Evolutionary conservation across 306 rosid species (phyloP), one percentile per base, ranked within the genome.

Genomic region (Hippophae tibetana): DNA sequence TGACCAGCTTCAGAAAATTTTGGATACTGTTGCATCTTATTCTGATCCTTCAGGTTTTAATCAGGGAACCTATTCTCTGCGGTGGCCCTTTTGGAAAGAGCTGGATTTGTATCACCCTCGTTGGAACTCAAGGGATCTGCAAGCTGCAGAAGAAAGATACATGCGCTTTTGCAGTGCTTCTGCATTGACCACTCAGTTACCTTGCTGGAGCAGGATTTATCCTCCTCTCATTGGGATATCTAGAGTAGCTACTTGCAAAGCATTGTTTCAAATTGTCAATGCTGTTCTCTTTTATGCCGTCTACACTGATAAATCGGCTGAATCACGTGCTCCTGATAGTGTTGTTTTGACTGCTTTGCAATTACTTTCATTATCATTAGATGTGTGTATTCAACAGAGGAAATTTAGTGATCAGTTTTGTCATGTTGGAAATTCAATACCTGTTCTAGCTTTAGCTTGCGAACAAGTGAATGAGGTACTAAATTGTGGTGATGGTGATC

Each of bases 131-230:
- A 80, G 90, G 77, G 99, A 93, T 68, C 67, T 88, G 66, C 99
- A 93, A 78, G 81, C 65, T 64, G 94, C 97, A n/a, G 99, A 93
- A 77, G 99, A 93, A 79, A 78, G 97, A 81, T 93, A 93, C 69
- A 48, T 82, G 60, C 95, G 94, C 63, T 88, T 81, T 63, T 79
- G 89, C 67, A 62, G 84, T 25, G 69, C 69, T 52, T 84, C 95
- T 51, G 94, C 94, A 23, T 76, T 72, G 57, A 78, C 87, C 60
- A 56, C 61, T 56, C 99, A 84, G 77, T 74, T 88, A 55, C 99
- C 99, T 40, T 48, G 72, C 51, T 93, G 99, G 99, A 86, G 86
- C 56, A 77, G 79, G 72, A 75, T 84, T 60, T 83, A 88, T 76
- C 82, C 86, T 68, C 97, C 99, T 47, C 67, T 93, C 54, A 69